Percentiles rank a stretch among this genome's conserved stretches.
phyloP scores from a whole-genome alignment of 495 filamentous ascomycete genomes.

The Aspergillus ostianus region DNA sequence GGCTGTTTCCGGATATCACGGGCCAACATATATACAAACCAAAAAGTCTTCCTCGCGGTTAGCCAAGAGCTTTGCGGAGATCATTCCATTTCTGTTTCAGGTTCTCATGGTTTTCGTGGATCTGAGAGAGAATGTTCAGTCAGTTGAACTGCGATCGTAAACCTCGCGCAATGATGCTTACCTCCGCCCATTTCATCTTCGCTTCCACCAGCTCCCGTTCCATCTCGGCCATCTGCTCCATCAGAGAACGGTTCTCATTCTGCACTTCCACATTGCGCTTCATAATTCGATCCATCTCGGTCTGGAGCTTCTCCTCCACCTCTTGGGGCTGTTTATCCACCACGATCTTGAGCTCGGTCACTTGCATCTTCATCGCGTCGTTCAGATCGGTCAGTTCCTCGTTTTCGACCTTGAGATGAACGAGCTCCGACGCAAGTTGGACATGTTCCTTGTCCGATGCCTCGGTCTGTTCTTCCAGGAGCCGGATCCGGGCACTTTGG shows the following conservation, averaged over 20 bases:
- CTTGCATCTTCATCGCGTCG: constrained; percentile 78
- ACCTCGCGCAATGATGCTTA: constrained; percentile 33
- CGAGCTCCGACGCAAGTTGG: constrained; percentile 82
- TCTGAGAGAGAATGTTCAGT: constrained; percentile 18
- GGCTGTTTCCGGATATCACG: background rate
- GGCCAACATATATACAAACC: constrained; percentile 29
- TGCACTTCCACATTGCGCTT: constrained; percentile 90
- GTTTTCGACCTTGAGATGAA: constrained; percentile 90
- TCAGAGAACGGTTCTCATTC: constrained; percentile 83
- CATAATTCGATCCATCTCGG: constrained; percentile 91
- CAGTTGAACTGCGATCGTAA: constrained; percentile 13
- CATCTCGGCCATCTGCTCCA: constrained; percentile 91
- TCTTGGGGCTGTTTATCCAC: constrained; percentile 88
- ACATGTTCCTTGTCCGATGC: constrained; percentile 92
- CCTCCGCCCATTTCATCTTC: constrained; percentile 95
- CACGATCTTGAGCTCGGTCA: constrained; percentile 74
- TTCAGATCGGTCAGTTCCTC: constrained; percentile 84
- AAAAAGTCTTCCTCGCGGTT: constrained; percentile 26
- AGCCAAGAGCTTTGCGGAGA: constrained; percentile 65
- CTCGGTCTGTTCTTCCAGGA: constrained; percentile 83
- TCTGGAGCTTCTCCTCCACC: constrained; percentile 76
- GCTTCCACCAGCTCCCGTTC: constrained; percentile 90
- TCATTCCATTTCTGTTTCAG: constrained; percentile 80
- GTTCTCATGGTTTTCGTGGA: constrained; percentile 68
- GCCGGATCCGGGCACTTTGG: constrained; percentile 69